Evolutionary conservation across 1,284 basidiomycete species (phyloP).

Genomic region (Leccinum pachyderme): DNA sequence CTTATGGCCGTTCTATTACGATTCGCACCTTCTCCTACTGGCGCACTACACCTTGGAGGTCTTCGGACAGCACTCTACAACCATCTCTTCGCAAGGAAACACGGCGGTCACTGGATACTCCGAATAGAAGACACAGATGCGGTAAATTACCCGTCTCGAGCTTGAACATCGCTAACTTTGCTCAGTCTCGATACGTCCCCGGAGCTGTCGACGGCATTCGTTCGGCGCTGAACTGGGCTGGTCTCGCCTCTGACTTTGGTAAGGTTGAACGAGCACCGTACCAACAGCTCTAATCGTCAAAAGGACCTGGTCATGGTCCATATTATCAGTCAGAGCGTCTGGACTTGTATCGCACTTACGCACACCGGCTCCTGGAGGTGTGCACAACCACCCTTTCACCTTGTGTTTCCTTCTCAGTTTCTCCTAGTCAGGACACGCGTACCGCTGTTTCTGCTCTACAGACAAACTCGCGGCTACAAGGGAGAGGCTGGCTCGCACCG

Average conservation of each 20-base stretch:
- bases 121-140: conserved; percentile 93
- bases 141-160: conserved; percentile 3
- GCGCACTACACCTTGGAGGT: conserved; percentile 91
- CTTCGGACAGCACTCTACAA: conserved; percentile 97
- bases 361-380: conserved; percentile 75
- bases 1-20: conserved; percentile 55
- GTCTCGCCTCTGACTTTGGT: conserved; percentile 91
- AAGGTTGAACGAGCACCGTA: conserved; percentile 13
- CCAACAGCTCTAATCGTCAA: background rate
- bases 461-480: conserved; percentile 68
- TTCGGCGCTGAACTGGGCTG: conserved; percentile 86
- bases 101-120: conserved; percentile 85
- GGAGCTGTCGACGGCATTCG: conserved; percentile 84
- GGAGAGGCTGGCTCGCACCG: conserved; percentile 64
- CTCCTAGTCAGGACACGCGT: conserved; percentile 78
- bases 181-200: conserved; percentile 74
- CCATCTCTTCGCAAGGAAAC: conserved; percentile 79
- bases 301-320: conserved; percentile 81
- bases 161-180: conserved; percentile 2
- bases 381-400: background rate
- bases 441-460: conserved; percentile 90
- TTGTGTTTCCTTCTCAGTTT: background rate
- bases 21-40: conserved; percentile 97
- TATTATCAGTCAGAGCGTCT: conserved; percentile 92
- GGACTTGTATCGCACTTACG: conserved; percentile 78